Evolutionary conservation across 257 asterid species (phyloP).

Genomic region (Petunia axillaris): DNA sequence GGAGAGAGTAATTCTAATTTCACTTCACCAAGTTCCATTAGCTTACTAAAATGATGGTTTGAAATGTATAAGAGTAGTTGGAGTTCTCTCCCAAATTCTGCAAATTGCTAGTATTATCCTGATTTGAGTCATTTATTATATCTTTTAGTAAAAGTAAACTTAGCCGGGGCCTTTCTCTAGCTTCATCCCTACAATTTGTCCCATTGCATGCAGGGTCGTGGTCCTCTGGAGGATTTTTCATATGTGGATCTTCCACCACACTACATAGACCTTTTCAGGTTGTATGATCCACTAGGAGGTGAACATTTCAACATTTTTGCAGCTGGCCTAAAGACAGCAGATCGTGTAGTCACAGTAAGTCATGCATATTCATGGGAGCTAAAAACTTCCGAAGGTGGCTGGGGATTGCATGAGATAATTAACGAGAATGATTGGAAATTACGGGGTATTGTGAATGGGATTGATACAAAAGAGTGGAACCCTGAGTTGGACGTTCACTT

Average conservation of each 20-base stretch:
- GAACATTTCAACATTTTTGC: slow-evolving; percentile 94
- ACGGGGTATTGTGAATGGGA: slow-evolving; percentile 86
- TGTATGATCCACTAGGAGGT: slow-evolving; percentile 91
- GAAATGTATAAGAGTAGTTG: slow-evolving; percentile 2
- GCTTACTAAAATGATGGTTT: neutral
- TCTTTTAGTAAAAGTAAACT: neutral
- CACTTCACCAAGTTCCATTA: neutral
- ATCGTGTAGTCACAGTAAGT: slow-evolving; percentile 87
- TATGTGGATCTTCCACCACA: slow-evolving; percentile 74
- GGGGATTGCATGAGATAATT: slow-evolving; percentile 89
- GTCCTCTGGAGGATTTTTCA: slow-evolving; percentile 75
- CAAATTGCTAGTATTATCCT: neutral
- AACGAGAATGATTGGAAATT: slow-evolving; percentile 82
- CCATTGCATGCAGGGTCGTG: slow-evolving; percentile 74
- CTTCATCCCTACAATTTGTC: slow-evolving; percentile 25
- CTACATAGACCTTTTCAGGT: slow-evolving; percentile 65
- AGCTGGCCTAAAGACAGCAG: slow-evolving; percentile 88
- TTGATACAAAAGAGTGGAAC: slow-evolving; percentile 89
- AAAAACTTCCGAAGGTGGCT: slow-evolving; percentile 87
- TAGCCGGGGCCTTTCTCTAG: neutral
- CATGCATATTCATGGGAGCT: slow-evolving; percentile 91
- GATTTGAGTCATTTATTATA: neutral
- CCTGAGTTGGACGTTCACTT: slow-evolving; percentile 77
- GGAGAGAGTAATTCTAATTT: neutral
- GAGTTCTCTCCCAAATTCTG: slow-evolving; percentile 3